Evolutionary conservation across 2,329 filamentous ascomycete species (phyloP).

Genomic region (Fusarium nurragi): DNA sequence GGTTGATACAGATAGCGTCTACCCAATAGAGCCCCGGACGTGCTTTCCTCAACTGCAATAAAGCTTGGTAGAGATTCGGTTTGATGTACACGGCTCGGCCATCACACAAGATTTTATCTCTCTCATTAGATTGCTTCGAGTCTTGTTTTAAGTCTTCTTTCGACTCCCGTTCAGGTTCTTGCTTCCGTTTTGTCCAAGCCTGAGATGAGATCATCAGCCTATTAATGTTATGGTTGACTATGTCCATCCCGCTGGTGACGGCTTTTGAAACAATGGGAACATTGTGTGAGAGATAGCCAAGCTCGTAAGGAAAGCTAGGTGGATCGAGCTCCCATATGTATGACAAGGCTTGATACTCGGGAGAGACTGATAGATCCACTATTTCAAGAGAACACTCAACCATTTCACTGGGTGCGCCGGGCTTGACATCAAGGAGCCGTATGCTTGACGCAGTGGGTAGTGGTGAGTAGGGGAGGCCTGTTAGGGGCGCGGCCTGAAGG

Average conservation of each 20-base stretch:
- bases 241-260: background rate
- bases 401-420: background rate
- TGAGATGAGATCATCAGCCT: background rate
- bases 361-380: background rate
- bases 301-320: background rate
- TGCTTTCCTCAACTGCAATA: background rate
- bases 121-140: background rate
- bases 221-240: background rate
- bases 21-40: background rate
- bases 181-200: background rate
- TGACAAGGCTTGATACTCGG: background rate
- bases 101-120: background rate
- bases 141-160: too few species aligned
- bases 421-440: background rate
- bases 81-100: background rate
- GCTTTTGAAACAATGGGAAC: background rate
- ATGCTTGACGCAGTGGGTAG: background rate
- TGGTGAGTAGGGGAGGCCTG: background rate
- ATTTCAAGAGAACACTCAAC: background rate
- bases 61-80: background rate
- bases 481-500: fast-evolving
- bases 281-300: background rate
- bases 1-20: background rate
- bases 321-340: background rate
- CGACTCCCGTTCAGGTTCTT: background rate